phyloP scores from a whole-genome alignment of 2,329 filamentous ascomycete species.

The Pseudomassariella vexata region DNA sequence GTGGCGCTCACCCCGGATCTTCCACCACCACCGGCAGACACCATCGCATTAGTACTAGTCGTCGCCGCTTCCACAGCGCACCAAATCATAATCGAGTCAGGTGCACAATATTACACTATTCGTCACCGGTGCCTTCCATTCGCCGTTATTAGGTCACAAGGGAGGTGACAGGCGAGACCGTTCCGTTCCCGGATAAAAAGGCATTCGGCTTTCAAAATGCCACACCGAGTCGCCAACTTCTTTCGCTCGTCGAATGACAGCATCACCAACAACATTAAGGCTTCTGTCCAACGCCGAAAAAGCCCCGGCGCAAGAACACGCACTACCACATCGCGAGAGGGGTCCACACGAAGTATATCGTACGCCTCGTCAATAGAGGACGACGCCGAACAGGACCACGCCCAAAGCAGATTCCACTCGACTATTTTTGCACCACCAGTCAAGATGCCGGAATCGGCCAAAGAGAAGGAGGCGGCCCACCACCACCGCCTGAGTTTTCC shows the following conservation, averaged over 20 bases:
- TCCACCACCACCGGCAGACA: background rate
- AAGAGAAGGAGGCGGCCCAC: constrained; percentile 32
- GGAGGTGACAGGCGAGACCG: too few species aligned
- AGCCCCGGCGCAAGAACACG: constrained; percentile 19
- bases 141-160: too few species aligned
- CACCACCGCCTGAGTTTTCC: constrained; percentile 31
- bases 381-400: constrained; percentile 23
- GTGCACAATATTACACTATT: too few species aligned
- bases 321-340: constrained; percentile 19
- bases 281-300: constrained; percentile 24
- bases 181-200: constrained; percentile 5
- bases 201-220: constrained; percentile 35
- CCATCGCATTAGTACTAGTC: too few species aligned
- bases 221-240: constrained; percentile 52
- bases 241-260: constrained; percentile 51
- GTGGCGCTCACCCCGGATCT: constrained; percentile 9
- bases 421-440: constrained; percentile 12
- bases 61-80: too few species aligned
- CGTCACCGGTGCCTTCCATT: too few species aligned
- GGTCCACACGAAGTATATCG: constrained; percentile 27
- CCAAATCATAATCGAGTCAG: too few species aligned
- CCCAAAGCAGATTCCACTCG: constrained; percentile 12
- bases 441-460: constrained; percentile 32
- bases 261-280: constrained; percentile 45
- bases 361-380: constrained; percentile 31